These are phyloP conservation scores for Parsonsia alboflavescens DNA, from an alignment of 257 asterid genomes.

Conservation along the genomic window DNA sequence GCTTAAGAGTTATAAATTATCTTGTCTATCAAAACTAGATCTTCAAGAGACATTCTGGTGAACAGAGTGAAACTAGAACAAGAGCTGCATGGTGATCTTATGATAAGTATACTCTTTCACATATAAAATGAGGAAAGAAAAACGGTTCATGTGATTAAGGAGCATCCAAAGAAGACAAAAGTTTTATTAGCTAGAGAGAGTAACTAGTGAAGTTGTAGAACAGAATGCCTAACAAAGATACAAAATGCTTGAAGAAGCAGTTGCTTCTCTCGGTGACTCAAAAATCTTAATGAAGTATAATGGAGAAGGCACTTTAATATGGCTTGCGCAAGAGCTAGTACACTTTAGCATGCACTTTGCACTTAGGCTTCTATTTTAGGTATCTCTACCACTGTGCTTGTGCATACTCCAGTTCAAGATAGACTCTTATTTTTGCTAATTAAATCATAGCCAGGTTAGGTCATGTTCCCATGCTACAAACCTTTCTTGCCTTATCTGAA, in stretches of 20 bases:
- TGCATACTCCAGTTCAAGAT: not conserved
- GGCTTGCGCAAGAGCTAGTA: too few relatives aligned
- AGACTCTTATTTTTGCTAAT: not conserved
- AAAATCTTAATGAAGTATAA: too few relatives aligned
- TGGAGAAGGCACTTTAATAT: too few relatives aligned
- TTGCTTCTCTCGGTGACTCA: not conserved
- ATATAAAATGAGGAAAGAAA: not conserved
- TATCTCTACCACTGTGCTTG: not conserved
- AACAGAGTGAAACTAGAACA: not conserved
- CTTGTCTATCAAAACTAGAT: not conserved
- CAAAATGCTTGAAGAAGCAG: not conserved
- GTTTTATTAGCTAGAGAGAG: conserved; percentile 2
- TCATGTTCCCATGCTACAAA: not conserved
- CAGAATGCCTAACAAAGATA: not conserved
- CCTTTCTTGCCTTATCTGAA: not conserved
- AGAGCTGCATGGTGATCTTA: not conserved
- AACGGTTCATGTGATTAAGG: not conserved
- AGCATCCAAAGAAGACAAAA: not conserved
- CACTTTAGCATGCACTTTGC: not conserved
- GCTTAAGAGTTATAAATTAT: not conserved
- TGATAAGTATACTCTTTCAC: not conserved
- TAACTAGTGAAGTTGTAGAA: not conserved
- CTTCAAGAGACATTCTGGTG: not conserved
- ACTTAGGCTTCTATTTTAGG: not conserved
- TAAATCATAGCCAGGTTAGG: not conserved